Evolutionary conservation across 2,329 filamentous ascomycete species (phyloP).

Genomic region (Elsinoe arachidis): DNA sequence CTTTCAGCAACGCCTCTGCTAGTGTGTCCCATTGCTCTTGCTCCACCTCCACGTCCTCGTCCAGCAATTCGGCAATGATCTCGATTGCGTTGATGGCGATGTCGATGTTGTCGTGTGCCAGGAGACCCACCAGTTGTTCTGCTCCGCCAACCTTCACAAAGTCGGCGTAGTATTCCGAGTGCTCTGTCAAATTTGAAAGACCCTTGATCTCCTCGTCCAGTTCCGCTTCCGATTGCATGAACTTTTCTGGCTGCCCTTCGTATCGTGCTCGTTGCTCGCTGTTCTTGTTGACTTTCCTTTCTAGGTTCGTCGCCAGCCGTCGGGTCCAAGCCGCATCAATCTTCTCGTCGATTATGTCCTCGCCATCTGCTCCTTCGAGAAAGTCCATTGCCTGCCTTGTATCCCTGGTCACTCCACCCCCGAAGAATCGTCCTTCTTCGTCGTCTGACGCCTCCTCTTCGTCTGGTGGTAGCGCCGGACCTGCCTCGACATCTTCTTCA

Average conservation of each 20-base stretch:
- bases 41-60: conserved; percentile 79
- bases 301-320: conserved; percentile 71
- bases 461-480: conserved; percentile 23
- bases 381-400: conserved; percentile 82
- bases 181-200: conserved; percentile 77
- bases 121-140: conserved; percentile 64
- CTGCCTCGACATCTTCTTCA: conserved; percentile 27
- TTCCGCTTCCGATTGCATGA: conserved; percentile 80
- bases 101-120: conserved; percentile 94
- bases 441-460: conserved; percentile 56
- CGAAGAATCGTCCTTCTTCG: conserved; percentile 92
- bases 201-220: conserved; percentile 81
- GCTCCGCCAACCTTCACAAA: conserved; percentile 64
- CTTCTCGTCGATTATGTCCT: conserved; percentile 54
- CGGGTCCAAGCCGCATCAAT: conserved; percentile 79
- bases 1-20: conserved; percentile 52
- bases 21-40: conserved; percentile 73
- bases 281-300: conserved; percentile 86
- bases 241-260: conserved; percentile 68
- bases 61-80: conserved; percentile 81
- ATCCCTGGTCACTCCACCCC: conserved; percentile 73
- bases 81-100: conserved; percentile 88
- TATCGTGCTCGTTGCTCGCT: conserved; percentile 79
- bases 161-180: conserved; percentile 72
- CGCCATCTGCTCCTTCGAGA: conserved; percentile 58